A percentile compares a stretch with the other conserved stretches of the same genome.
These are phyloP conservation scores for Thoreauomyces humboldtii DNA, from an alignment of 192 early-diverging fungal species.

Conservation along the genomic window DNA sequence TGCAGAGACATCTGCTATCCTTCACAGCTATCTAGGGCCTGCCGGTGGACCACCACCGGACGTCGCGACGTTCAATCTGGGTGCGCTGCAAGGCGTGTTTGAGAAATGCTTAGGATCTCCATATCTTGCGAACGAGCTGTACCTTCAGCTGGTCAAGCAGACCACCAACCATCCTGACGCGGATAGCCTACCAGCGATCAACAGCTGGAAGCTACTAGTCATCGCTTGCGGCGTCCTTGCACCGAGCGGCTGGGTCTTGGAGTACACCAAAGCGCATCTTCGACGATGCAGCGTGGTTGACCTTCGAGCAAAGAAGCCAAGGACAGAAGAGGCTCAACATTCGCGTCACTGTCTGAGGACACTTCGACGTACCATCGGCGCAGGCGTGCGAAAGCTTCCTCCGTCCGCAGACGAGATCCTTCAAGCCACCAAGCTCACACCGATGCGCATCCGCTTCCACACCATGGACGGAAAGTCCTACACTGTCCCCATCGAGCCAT, in stretches of 20 bases:
- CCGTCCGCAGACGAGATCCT: conserved; percentile 46
- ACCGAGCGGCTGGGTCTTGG: conserved; percentile 35
- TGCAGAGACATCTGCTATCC: conserved; percentile 17
- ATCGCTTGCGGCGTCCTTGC: conserved; percentile 37
- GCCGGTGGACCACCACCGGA: conserved; percentile 10
- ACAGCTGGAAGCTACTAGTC: conserved; percentile 43
- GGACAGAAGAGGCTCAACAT: conserved; percentile 37
- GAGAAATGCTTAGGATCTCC: conserved; percentile 35
- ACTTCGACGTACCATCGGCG: conserved; percentile 23
- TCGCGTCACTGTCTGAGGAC: conserved; percentile 43
- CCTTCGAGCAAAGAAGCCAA: conserved; percentile 24
- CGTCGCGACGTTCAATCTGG: not conserved
- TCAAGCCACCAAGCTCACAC: conserved; percentile 29
- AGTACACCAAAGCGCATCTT: conserved; percentile 50
- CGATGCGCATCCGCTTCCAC: conserved; percentile 43
- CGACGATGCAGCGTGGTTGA: conserved; percentile 32
- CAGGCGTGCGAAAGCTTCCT: conserved; percentile 26
- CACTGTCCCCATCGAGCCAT: conserved; percentile 39
- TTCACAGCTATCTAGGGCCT: not conserved
- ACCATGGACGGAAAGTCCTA: conserved; percentile 41
- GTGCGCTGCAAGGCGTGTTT: conserved; percentile 29
- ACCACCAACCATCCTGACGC: conserved; percentile 39
- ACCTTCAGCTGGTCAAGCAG: conserved; percentile 47
- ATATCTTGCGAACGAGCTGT: conserved; percentile 40
- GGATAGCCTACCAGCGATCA: conserved; percentile 22